Conservation (phyloP, 164 flowering plant genomes). For the Nymphaea colorata region DNA sequence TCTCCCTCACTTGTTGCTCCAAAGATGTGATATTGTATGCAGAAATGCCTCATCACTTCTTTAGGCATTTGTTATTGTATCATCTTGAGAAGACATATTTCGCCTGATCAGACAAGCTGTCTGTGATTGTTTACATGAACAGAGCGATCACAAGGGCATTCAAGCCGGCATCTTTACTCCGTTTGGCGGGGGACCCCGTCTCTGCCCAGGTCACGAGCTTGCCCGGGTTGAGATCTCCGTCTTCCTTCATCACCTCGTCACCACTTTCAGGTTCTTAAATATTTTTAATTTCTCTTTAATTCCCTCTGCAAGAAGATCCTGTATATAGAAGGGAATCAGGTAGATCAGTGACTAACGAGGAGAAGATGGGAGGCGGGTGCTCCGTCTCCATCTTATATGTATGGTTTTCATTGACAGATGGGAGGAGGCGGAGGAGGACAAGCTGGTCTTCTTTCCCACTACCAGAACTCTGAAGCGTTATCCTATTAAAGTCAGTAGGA, state of each 20-base stretch:
- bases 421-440: slow-evolving; percentile 78
- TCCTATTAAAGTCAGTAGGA: slow-evolving; percentile 40
- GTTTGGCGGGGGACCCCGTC: slow-evolving; percentile 87
- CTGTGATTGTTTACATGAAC: not conserved
- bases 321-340: not conserved
- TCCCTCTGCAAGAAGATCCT: not conserved
- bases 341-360: too few relatives aligned
- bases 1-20: not conserved
- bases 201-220: slow-evolving; percentile 92
- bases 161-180: slow-evolving; percentile 48
- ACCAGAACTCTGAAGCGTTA: slow-evolving; percentile 82
- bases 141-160: not conserved
- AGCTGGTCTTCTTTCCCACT: slow-evolving; percentile 89
- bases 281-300: not conserved
- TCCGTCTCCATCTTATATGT: too few relatives aligned
- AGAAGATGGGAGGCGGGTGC: too few relatives aligned
- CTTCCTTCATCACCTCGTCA: slow-evolving; percentile 83
- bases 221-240: slow-evolving; percentile 75
- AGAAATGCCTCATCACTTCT: not conserved
- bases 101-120: too few relatives aligned
- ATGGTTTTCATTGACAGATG: slow-evolving; percentile 32
- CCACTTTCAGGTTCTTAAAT: slow-evolving; percentile 45
- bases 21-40: not conserved
- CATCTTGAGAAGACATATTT: not conserved
- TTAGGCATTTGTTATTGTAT: not conserved